Base-by-base conservation (phyloP, 2,329 filamentous ascomycete species). In the Clonostachys byssicola region DNA sequence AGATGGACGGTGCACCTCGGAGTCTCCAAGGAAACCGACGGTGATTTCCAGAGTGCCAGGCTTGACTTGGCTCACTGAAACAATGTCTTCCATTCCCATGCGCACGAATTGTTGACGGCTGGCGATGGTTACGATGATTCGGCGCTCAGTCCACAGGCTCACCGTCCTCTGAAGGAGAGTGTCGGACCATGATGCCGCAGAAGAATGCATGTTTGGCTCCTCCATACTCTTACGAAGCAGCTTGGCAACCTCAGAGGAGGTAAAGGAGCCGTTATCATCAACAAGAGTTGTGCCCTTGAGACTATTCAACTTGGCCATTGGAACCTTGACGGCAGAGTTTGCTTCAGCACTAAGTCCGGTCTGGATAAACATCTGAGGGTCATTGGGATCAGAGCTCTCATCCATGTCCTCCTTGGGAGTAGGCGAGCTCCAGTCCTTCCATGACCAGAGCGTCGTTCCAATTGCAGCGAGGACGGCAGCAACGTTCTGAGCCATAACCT, bases 401-500 rank as follows among this genome's bases (percentile, higher is more conserved):
- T n/a, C 14, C 36, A 18, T 39, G 7, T 39, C 36, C 12, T 39
- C 14, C 14, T 39, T n/a, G 17, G 12, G 14, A 17, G 40, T 34
- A 7, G 40, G 42, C 12, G 44, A 46, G 14, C 48, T 46, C 49
- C 53, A 57, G 43, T 63, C 60, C 39, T 54, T 60, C 57, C 56
- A 61, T 3, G 59, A 53, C 52, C 59, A 64, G 17, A 62, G 53
- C 1, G 60, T 59, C 2, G 64, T 69, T 18, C 58, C 52, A 5
- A 59, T 38, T 1, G 63, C 60, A 1, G 64, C 64, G 7, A 57
- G 47, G n/a, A 65, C 46, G 2, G 63, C 56, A 7, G 65, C 61
- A 6, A 56, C 49, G 40, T 59, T 59, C 39, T 67, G 58, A 5
- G 62, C 60, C 12, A 64, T 49, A 12, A 64, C 60, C 45, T 68